Percentiles rank a stretch among this genome's conserved stretches.
phyloP scores from a whole-genome alignment of 768 basidiomycete species.

The Scleroderma bovista region DNA sequence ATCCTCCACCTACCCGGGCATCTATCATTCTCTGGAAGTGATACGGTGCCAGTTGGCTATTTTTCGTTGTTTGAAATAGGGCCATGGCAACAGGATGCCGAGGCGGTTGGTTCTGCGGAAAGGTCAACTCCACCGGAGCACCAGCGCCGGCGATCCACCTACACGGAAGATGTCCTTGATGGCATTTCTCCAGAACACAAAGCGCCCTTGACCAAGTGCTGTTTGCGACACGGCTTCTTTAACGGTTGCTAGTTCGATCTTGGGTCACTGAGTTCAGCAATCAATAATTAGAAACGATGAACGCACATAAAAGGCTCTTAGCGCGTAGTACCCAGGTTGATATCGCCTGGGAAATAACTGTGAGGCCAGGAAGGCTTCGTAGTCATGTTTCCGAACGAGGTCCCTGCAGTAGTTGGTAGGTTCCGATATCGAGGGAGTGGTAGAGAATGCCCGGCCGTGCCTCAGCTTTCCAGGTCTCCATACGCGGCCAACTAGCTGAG shows the following conservation, averaged over 20 bases:
- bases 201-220: slow-evolving; percentile 74
- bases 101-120: slow-evolving; percentile 62
- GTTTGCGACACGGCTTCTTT: slow-evolving; percentile 73
- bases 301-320: slow-evolving; percentile 82
- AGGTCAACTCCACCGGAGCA: slow-evolving; percentile 10
- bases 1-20: slow-evolving; percentile 51
- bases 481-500: slow-evolving; percentile 3
- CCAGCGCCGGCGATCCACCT: slow-evolving; percentile 16
- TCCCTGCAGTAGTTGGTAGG: slow-evolving; percentile 62
- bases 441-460: slow-evolving; percentile 10
- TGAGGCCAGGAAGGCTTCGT: slow-evolving; percentile 69
- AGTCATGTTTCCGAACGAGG: slow-evolving; percentile 74
- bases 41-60: slow-evolving; percentile 54
- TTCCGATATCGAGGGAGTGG: slow-evolving; percentile 19
- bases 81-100: slow-evolving; percentile 79
- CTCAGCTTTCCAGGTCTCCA: slow-evolving; percentile 7
- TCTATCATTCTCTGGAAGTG: slow-evolving; percentile 81
- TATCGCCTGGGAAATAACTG: slow-evolving; percentile 66
- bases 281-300: background rate
- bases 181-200: slow-evolving; percentile 86
- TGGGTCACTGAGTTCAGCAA: slow-evolving; percentile 8
- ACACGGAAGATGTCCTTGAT: slow-evolving; percentile 64
- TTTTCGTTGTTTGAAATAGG: slow-evolving; percentile 50
- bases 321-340: slow-evolving; percentile 66
- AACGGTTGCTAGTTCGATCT: slow-evolving; percentile 75